Conservation (phyloP, 164 flowering plant genomes). For the Amborella trichopoda region DNA sequence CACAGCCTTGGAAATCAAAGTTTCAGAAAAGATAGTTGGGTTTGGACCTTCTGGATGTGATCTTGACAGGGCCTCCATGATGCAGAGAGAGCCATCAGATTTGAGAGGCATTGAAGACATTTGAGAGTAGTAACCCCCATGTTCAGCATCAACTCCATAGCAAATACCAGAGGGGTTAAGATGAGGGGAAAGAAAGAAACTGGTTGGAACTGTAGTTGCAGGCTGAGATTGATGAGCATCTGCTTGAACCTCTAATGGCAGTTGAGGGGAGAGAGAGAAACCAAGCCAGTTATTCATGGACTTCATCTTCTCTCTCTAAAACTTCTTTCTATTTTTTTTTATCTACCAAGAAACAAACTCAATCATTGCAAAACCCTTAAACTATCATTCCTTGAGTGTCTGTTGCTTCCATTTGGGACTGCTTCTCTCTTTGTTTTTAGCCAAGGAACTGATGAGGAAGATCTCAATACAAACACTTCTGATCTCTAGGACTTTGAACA, state of each 20-base stretch:
- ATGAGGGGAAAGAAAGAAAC: conserved; percentile 30
- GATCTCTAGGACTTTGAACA: too few relatives aligned
- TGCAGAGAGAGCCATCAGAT: conserved; percentile 86
- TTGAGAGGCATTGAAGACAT: conserved; percentile 71
- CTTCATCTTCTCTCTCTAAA: conserved; percentile 55
- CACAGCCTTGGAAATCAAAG: too few relatives aligned
- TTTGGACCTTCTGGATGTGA: conserved; percentile 60
- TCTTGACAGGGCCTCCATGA: conserved; percentile 62
- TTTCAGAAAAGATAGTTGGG: too few relatives aligned
- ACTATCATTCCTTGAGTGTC: conserved; percentile 13
- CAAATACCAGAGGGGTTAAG: conserved; percentile 16
- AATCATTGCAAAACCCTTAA: conserved; percentile 46
- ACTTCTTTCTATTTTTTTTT: too few relatives aligned
- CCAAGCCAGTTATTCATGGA: conserved; percentile 70
- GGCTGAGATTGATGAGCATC: conserved; percentile 23
- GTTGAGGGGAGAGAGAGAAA: conserved; percentile 76
- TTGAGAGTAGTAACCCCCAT: conserved; percentile 29
- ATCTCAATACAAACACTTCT: conserved; percentile 5
- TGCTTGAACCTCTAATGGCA: conserved; percentile 51
- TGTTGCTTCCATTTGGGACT: conserved; percentile 11
- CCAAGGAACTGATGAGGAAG: conserved; percentile 20
- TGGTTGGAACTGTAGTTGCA: conserved; percentile 23
- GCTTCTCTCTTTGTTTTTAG: conserved; percentile 25
- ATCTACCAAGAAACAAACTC: conserved; percentile 37
- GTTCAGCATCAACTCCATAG: conserved; percentile 27